Evolutionary conservation across 768 basidiomycete genomes (phyloP).

Genomic region (Russula compacta): DNA sequence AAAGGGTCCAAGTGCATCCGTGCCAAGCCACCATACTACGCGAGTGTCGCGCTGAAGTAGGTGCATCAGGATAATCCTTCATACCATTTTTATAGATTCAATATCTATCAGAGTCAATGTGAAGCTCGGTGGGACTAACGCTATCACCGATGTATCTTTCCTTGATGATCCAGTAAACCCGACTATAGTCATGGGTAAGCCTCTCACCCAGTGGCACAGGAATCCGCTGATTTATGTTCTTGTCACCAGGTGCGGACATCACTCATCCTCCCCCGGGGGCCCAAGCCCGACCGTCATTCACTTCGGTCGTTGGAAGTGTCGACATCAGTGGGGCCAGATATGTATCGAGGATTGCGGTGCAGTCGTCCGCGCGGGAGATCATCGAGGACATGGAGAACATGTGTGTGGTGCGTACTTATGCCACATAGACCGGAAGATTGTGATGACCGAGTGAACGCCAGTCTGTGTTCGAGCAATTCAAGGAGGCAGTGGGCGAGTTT

Average conservation of each 20-base stretch:
- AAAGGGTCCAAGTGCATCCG: conserved; percentile 52
- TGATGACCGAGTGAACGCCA: not conserved
- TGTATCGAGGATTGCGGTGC: conserved; percentile 49
- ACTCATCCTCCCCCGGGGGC: conserved; percentile 70
- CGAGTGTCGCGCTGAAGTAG: conserved; percentile 74
- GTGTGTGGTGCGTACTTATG: conserved; percentile 37
- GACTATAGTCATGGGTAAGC: conserved; percentile 65
- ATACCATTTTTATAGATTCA: not conserved
- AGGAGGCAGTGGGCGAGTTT: conserved; percentile 38
- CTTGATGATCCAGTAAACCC: conserved; percentile 63
- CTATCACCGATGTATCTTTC: conserved; percentile 55
- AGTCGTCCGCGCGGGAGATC: conserved; percentile 59
- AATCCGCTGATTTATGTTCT: not conserved
- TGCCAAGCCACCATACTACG: conserved; percentile 68
- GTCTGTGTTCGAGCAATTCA: conserved; percentile 44
- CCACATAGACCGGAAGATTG: not conserved
- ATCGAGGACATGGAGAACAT: conserved; percentile 61
- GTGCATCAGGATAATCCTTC: not conserved
- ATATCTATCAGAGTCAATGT: conserved; percentile 54
- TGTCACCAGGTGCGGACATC: conserved; percentile 53
- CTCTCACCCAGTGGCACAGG: not conserved
- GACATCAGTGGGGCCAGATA: conserved; percentile 70
- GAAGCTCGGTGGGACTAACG: conserved; percentile 76
- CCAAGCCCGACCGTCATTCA: conserved; percentile 66
- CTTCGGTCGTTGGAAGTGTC: conserved; percentile 68